Evolutionary conservation across 257 asterid genomes (phyloP).

Genomic region (Solanum pinnatisectum): DNA sequence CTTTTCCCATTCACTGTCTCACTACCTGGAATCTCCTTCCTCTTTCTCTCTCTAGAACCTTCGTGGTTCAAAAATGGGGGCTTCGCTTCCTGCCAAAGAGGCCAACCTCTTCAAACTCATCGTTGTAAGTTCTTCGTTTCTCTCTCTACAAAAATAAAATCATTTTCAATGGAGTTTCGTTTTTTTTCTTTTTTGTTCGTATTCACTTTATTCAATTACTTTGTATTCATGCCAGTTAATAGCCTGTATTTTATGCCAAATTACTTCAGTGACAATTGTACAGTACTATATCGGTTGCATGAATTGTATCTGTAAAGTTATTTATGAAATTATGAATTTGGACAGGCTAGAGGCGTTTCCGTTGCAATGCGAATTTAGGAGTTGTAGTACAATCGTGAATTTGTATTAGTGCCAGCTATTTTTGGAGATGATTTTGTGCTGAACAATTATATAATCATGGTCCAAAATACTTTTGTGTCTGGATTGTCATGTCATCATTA

Average conservation of each 20-base stretch:
- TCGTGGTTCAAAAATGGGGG: slow-evolving; percentile 52
- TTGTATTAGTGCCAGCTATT: not conserved
- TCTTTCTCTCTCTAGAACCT: not conserved
- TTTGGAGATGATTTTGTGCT: not conserved
- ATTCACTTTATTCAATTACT: not conserved
- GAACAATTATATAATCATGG: not conserved
- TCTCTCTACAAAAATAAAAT: not conserved
- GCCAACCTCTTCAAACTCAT: slow-evolving; percentile 96
- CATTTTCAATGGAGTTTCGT: not conserved
- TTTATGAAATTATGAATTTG: not conserved
- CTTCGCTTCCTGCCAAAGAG: slow-evolving; percentile 95
- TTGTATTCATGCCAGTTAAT: not conserved
- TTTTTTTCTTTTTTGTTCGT: not conserved
- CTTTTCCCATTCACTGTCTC: slow-evolving; percentile 2
- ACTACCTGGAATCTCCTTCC: slow-evolving; percentile 1
- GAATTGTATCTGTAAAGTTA: not conserved
- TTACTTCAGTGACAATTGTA: not conserved
- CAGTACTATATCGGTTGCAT: not conserved
- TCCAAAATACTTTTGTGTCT: not conserved
- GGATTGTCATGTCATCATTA: not conserved
- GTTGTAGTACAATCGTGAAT: not conserved
- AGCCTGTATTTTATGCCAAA: slow-evolving; percentile 7
- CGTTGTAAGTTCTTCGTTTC: slow-evolving; percentile 61
- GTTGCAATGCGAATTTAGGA: not conserved
- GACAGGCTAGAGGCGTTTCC: not conserved